Evolutionary conservation across 1,284 basidiomycete species (phyloP), one percentile per base, ranked within the genome.

Genomic region (Pyrrhoderma noxium): DNA sequence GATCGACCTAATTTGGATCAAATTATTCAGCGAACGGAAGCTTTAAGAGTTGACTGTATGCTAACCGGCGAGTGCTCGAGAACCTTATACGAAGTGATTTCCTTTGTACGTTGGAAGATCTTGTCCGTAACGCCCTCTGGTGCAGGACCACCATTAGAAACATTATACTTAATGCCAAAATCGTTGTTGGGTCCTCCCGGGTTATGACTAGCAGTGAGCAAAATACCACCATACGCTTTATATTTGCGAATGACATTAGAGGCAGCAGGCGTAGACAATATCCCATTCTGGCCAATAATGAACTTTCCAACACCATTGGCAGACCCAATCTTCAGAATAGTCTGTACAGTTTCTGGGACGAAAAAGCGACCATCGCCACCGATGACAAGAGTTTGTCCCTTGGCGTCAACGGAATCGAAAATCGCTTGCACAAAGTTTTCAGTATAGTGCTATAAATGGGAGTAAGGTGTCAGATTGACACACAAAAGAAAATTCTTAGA

Each of bases 161-260:
- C 86, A 73, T 99, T 99, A 76, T 96, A 98, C 73, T 99, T 99
- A 81, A 99, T 97, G 55, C 95, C 95, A 67, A 99, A 99, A 70
- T 99, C 95, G 62, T 90, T 89, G 62, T 98, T 80, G 23, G 96
- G 95, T 41, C 95, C 95, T 57, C 95, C 95, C 8, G 95, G 94
- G 71, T 99, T 99, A 78, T 99, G 95, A 57, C 85, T 89, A 22
- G 95, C 95, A n/a, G 95, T 99, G 58, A 99, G 79, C 45, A 99
- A 78, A 70, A 99, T 99, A 60, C 95, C 95, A 47, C 96, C 95
- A 62, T 93, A 85, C 1, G 94, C 93, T 71, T 97, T 94, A 76
- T 92, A 90, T 62, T 89, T 89, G 58, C 95, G 81, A 70, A 99
- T 99, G 60, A 97, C 72, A 68, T 97, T 93, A 56, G 92, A 96